Evolutionary conservation across 2,329 filamentous ascomycete species (phyloP).

Genomic region (Harringtonia lauricola): DNA sequence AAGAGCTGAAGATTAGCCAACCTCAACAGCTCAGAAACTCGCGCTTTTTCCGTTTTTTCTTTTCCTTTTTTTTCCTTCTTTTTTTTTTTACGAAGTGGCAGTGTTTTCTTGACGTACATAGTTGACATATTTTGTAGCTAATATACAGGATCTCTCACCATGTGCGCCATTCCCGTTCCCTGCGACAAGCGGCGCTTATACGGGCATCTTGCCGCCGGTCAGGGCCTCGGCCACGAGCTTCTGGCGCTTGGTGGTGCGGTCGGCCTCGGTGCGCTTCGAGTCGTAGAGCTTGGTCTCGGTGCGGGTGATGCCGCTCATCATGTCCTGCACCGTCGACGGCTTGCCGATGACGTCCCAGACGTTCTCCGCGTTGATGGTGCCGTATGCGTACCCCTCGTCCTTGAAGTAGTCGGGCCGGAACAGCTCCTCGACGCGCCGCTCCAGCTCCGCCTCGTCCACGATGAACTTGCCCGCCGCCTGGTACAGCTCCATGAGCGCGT

Average conservation of each 20-base stretch:
- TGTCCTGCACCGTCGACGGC: conserved; percentile 32
- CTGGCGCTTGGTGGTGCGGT: conserved; percentile 36
- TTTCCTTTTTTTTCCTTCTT: too few species aligned
- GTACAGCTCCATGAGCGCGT: conserved; percentile 78
- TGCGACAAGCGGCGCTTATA: too few species aligned
- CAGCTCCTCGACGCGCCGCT: conserved; percentile 59
- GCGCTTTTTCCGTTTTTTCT: too few species aligned
- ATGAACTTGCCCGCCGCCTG: conserved; percentile 84
- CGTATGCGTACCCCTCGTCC: conserved; percentile 24
- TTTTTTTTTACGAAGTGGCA: too few species aligned
- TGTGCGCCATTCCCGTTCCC: too few species aligned
- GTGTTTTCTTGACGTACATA: neutral
- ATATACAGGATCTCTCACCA: neutral
- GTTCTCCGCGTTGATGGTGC: conserved; percentile 26
- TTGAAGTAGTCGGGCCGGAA: conserved; percentile 56
- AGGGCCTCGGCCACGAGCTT: conserved; percentile 47
- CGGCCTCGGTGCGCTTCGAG: conserved; percentile 25
- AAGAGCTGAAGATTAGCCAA: too few species aligned
- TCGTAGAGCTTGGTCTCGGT: conserved; percentile 23
- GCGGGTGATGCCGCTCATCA: conserved; percentile 28
- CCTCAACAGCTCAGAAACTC: too few species aligned
- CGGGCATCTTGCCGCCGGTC: conserved; percentile 44
- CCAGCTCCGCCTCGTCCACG: conserved; percentile 66
- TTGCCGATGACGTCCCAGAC: conserved; percentile 39
- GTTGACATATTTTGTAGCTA: neutral